phyloP scores from a whole-genome alignment of 2,329 filamentous ascomycete genomes.

The Sporothrix curviconia region DNA sequence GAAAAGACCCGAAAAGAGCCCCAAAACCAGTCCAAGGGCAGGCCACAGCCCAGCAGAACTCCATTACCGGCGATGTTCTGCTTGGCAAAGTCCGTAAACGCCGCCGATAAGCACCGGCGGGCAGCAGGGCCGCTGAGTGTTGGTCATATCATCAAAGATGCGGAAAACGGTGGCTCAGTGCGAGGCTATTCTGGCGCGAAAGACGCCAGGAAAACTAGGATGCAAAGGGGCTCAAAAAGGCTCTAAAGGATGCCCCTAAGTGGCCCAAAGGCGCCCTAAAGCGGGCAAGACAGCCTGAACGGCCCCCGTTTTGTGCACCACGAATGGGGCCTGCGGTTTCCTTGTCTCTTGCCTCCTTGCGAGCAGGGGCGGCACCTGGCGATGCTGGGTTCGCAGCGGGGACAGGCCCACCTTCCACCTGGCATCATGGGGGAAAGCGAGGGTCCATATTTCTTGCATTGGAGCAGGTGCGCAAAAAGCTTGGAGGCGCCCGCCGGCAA shows the following conservation, averaged over 20 bases:
- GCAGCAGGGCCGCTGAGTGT: not conserved
- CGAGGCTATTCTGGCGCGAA: no score
- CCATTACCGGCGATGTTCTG: not conserved
- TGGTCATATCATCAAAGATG: not conserved
- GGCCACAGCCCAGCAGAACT: no score
- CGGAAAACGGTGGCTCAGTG: no score
- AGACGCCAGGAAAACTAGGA: not conserved
- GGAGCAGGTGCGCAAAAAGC: no score
- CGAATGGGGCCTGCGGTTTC: not conserved
- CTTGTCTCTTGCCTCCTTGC: not conserved
- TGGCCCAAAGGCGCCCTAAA: no score
- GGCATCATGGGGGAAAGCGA: not conserved
- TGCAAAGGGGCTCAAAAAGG: not conserved
- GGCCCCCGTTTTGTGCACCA: not conserved
- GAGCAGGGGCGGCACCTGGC: not conserved
- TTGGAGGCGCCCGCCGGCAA: no score
- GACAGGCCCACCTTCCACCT: not conserved
- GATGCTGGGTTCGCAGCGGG: not conserved
- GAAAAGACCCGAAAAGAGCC: no score
- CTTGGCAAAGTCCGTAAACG: constrained; percentile 2
- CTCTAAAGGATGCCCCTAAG: no score
- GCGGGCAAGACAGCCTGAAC: not conserved
- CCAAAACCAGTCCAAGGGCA: no score
- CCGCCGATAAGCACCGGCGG: not conserved
- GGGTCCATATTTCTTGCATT: not conserved